Evolutionary conservation across 345 rosid species (phyloP).

Genomic region (Aurinia saxatilis): DNA sequence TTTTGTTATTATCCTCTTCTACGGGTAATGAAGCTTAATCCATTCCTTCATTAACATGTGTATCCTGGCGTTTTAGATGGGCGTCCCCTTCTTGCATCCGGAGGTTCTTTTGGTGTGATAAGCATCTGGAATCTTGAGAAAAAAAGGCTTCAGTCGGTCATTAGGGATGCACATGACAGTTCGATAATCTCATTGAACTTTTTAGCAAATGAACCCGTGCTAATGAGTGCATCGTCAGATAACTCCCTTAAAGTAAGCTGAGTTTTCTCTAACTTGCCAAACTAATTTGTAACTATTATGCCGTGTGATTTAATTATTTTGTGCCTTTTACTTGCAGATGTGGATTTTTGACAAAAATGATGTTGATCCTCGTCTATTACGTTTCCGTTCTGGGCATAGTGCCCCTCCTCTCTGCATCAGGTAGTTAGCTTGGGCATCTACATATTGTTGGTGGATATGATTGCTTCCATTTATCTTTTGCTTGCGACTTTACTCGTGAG

Average conservation of each 20-base stretch:
- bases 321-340: conserved; percentile 41
- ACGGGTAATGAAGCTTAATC: background rate
- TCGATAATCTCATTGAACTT: conserved; percentile 73
- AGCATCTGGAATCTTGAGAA: conserved; percentile 98
- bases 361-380: conserved; percentile 90
- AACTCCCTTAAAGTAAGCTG: conserved; percentile 81
- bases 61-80: conserved; percentile 54
- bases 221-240: conserved; percentile 91
- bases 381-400: conserved; percentile 97
- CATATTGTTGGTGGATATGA: conserved; percentile 7
- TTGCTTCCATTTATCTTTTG: background rate
- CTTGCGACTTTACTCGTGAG: background rate
- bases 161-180: conserved; percentile 91
- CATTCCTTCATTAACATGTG: conserved; percentile 2
- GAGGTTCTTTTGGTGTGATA: conserved; percentile 90
- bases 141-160: conserved; percentile 76
- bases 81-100: conserved; percentile 90
- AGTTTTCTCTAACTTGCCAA: background rate
- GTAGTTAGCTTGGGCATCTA: conserved; percentile 28
- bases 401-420: conserved; percentile 97
- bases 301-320: background rate
- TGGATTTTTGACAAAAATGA: conserved; percentile 97
- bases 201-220: conserved; percentile 92
- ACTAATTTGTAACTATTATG: background rate
- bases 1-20: background rate